Evolutionary conservation across 2,329 filamentous ascomycete genomes (phyloP), one percentile per base, ranked within the genome.

Genomic region (Monosporascus sp.): DNA sequence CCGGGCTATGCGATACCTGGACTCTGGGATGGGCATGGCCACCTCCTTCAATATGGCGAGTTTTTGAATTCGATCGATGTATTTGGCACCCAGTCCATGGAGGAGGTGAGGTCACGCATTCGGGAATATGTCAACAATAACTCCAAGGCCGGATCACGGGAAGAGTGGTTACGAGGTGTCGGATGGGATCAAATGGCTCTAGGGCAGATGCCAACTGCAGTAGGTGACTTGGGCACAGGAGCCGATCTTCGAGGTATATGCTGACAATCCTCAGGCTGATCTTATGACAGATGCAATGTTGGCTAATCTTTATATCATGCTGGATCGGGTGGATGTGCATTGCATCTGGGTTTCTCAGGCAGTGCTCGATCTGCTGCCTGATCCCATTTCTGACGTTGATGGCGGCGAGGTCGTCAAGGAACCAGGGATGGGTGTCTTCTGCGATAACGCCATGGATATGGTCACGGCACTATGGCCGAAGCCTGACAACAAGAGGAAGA

Each of bases 101-200:
- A 75, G 0, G 80, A 87, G 27, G 78, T 85, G 5, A 73, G 78
- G 27, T 53, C 61, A 7, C 75, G 83, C 5, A 69, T 88, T 40
- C 71, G 72, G 8, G 63, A 64, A 1, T 87, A 87, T 56, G 66
- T 84, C 24, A 64, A 61, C 0, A 60, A 64, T 4, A 76, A 85
- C 57, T 74, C 79, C 0, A 76, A 71, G 0, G 75, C 75, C 9
- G 85, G 85, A 1, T 75, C 75, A 0, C 72, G 70, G 36, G 70
- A 76, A 7, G 76, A 83, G 52, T 89, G 86, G 86, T 69, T 87
- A 46, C 73, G 85, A 52, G 86, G 86, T 0, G 76, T 86, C 16
- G 86, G 86, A 1, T 90, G 86, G 86, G 86, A 89, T 63, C 86
- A 89, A 70, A 82, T 81, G 54, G 73, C 76, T 22, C 80, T 87